Conservation (phyloP, 225 moss, liverwort and hornwort species). For the Climacium dendroides region DNA sequence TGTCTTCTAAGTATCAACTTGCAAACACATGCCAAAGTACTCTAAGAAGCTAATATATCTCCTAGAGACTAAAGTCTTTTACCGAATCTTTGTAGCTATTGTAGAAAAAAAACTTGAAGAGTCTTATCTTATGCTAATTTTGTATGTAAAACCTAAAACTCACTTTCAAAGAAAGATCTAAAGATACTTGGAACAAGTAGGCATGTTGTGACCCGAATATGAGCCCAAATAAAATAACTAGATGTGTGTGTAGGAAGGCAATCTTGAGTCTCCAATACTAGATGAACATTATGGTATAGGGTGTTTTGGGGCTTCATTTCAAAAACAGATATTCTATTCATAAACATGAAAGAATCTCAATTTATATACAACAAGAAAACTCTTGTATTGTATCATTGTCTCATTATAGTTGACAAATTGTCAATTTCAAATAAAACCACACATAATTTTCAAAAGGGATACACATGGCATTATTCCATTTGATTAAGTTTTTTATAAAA, state of each 20-base stretch:
- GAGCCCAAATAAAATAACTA: rapidly evolving
- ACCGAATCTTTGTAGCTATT: too few species aligned
- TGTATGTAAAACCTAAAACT: rapidly evolving
- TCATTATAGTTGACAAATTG: too few species aligned
- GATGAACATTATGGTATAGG: neutral
- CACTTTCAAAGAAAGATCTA: neutral
- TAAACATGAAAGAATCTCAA: neutral
- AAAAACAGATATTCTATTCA: neutral
- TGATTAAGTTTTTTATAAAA: too few species aligned
- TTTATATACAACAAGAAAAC: rapidly evolving
- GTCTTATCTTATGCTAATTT: too few species aligned
- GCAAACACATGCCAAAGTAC: neutral
- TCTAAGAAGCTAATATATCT: neutral
- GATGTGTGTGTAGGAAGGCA: rapidly evolving
- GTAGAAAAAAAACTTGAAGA: too few species aligned
- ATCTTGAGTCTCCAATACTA: neutral
- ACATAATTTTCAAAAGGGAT: too few species aligned
- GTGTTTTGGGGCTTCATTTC: neutral
- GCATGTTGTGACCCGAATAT: rapidly evolving
- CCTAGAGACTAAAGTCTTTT: rapidly evolving
- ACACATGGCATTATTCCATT: too few species aligned
- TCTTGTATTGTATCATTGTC: neutral
- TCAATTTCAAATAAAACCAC: too few species aligned
- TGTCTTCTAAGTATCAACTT: neutral
- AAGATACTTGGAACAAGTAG: neutral